These are phyloP conservation scores for Solanum neorickii DNA, from an alignment of 257 asterid species.

Conservation along the genomic window DNA sequence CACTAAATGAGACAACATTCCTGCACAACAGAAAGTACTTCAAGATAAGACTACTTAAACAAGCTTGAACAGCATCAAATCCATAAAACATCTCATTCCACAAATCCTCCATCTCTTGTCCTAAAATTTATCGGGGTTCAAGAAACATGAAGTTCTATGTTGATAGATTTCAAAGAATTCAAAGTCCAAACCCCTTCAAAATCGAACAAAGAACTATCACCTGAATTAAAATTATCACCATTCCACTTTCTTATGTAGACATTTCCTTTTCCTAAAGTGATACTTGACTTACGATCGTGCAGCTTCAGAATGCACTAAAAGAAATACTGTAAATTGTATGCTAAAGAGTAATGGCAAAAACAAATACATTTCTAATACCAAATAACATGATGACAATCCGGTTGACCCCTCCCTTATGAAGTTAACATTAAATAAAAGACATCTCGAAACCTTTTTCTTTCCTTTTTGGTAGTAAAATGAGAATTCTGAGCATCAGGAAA, in stretches of 20 bases:
- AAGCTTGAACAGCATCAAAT: neutral
- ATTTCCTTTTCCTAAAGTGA: neutral
- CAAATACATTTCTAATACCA: neutral
- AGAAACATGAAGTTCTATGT: neutral
- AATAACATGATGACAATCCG: neutral
- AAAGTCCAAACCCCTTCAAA: neutral
- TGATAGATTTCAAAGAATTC: neutral
- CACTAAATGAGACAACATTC: conserved; percentile 86
- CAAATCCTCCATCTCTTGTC: neutral
- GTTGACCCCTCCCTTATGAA: neutral
- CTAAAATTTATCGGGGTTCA: neutral
- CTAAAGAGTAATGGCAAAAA: neutral
- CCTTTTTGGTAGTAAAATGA: neutral
- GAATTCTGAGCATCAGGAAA: neutral
- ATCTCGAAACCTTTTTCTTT: too few relatives aligned
- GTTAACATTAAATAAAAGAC: neutral
- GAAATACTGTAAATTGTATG: neutral
- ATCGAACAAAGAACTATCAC: neutral
- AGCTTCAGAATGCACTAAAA: neutral
- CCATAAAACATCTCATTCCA: neutral
- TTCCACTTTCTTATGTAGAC: neutral
- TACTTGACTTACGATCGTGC: neutral
- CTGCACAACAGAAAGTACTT: conserved; percentile 18
- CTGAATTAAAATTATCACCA: neutral
- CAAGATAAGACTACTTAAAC: neutral